Evolutionary conservation across 1,284 basidiomycete genomes (phyloP), one percentile per base, ranked within the genome.

Genomic region (Butyriboletus appendiculatus): DNA sequence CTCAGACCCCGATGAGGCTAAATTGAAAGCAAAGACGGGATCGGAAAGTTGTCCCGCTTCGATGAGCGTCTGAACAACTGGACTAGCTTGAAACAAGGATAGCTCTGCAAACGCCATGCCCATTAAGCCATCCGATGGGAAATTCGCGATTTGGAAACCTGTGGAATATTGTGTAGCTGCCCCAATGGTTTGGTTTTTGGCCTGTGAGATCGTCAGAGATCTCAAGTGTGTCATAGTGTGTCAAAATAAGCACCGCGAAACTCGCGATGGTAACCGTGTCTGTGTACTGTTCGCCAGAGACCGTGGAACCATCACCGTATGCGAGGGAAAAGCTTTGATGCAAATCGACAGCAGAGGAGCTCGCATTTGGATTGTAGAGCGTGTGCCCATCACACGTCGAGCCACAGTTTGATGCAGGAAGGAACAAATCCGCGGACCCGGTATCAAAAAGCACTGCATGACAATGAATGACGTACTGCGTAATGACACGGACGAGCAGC

Each of bases 361-460:
- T 77, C 11, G 49, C 22, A 11, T 49, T 55, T 15, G 75, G 69
- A 32, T 69, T 52, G 59, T 76, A 77, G 12, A 28, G 20, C 2
- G 56, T 65, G 55, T 76, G 75, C 1, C 74, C 73, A 1, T 58
- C 37, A 59, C 76, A 77, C 30, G 63, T 61, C 15, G 56, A 50
- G 16, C 34, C 53, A 50, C 74, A 75, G 15, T 49, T 46, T 6
- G 60, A 46, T 8, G 45, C 59, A 42, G 71, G 70, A 26, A 73
- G 57, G 49, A 73, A 72, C 24, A 73, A 55, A 57, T 79, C 78
- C 4, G 71, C 63, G 33, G 71, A 73, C 12, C 78, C 77, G 7
- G 78, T 80, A 57, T 80, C 78, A 49, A 79, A 76, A 52, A 75
- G 73, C 55, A 78, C 74, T 63, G 28, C 2, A 34, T 10, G 18